Conservation (phyloP, 2,329 filamentous ascomycete genomes). For the Claviceps quebecensis region DNA sequence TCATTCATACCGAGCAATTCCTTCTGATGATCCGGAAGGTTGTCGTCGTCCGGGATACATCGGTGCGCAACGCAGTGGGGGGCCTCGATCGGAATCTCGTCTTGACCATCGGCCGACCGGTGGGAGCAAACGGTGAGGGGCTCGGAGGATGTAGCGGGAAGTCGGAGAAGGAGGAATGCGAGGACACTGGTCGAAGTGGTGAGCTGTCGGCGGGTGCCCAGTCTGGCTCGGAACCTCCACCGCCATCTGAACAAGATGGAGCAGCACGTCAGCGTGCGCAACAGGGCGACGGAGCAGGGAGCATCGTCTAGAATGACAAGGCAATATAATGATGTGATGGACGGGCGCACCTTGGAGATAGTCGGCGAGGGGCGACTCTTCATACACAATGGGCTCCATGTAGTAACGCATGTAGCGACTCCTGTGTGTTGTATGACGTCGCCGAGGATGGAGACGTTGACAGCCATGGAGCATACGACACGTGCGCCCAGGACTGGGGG, state of each 20-base stretch:
- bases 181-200: slow-evolving; percentile 19
- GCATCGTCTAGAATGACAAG: neutral
- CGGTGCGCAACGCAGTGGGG: slow-evolving; percentile 29
- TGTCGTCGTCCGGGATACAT: slow-evolving; percentile 18
- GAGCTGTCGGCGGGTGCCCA: slow-evolving; percentile 30
- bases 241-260: slow-evolving; percentile 26
- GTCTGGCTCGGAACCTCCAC: slow-evolving; percentile 28
- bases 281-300: neutral
- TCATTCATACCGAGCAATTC: slow-evolving; percentile 34
- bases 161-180: slow-evolving; percentile 10
- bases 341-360: slow-evolving; percentile 64
- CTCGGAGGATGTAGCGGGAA: slow-evolving; percentile 32
- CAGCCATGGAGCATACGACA: slow-evolving; percentile 14
- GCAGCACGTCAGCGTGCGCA: neutral
- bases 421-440: slow-evolving; percentile 11
- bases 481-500: slow-evolving; percentile 1
- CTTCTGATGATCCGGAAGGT: slow-evolving; percentile 32
- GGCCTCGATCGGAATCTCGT: slow-evolving; percentile 37
- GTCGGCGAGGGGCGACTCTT: slow-evolving; percentile 75
- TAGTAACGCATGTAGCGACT: slow-evolving; percentile 27
- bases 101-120: slow-evolving; percentile 39
- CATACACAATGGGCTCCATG: slow-evolving; percentile 76
- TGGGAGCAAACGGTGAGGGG: slow-evolving; percentile 40
- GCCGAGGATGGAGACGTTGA: slow-evolving; percentile 13
- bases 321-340: neutral